Base-by-base conservation (phyloP, 139 green algal species). In the Diplosphaera chodatii region DNA sequence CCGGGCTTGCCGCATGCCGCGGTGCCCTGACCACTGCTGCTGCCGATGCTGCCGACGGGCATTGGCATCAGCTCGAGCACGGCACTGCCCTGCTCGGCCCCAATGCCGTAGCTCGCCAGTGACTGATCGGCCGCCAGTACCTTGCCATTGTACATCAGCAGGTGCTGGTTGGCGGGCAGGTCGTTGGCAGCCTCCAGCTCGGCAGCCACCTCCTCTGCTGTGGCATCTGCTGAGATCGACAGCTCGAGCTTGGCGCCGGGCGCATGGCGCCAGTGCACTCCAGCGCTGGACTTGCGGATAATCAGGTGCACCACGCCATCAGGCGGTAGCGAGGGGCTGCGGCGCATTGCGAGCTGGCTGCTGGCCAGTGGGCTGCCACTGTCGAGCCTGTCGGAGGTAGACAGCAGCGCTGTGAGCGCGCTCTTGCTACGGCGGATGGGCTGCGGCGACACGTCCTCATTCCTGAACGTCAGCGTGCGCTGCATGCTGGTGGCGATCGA, bases 211-310 rank as follows among this genome's bases (percentile, higher is more conserved):
- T 69, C 70, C 31, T 81, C 77, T 1, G 73, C 72, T 10, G 78
- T 83, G 16, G 82, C 78, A 13, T 65, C 62, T 15, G 71, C 63
- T 18, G 67, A 77, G 62, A 87, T 82, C 65, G 41, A 74, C 31
- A 88, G 72, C 73, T 88, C 83, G 70, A 87, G 86, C 31, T 73
- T 70, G 66, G 72, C 74, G 18, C 72, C 68, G 20, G 41, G 55
- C 8, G 55, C 30, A 66, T 70, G 62, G 32, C 40, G 41, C 48
- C 64, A 40, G 40, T 74, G 64, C 25, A 62, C 33, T 5, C 64
- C 34, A 15, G 69, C 59, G 4, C 37, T 10, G 37, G 69, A 41
- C 55, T 56, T 31, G 29, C 59, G 56, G 27, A 74, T 64, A 27
- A 74, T 32, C 2, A 74, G 40, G 40, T 74, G 69, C 23, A 74